These are phyloP conservation scores for Yamadazyma scolyti DNA, from an alignment of 805 yeast species.

Conservation along the genomic window DNA sequence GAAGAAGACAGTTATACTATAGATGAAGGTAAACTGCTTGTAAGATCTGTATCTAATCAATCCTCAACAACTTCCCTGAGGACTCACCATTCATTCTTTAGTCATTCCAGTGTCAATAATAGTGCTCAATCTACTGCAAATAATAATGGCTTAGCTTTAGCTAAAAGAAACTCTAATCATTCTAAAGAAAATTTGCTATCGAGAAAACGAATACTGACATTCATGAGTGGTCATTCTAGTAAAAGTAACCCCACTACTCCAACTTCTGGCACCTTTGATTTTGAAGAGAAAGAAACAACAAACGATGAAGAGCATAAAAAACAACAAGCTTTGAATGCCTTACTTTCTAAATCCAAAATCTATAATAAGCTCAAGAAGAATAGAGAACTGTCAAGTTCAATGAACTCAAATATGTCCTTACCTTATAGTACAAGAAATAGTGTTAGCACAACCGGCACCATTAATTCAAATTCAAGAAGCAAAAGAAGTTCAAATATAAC, in stretches of 20 bases:
- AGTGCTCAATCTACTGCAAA: neutral
- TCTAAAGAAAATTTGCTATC: conserved; percentile 5
- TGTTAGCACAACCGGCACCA: conserved; percentile 14
- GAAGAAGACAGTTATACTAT: conserved; percentile 11
- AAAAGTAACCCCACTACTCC: neutral
- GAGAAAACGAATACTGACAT: conserved; percentile 16
- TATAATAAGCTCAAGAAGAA: conserved; percentile 34
- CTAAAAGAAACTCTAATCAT: conserved; percentile 4
- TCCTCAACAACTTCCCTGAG: conserved; percentile 11
- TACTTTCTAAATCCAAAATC: conserved; percentile 28
- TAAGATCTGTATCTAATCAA: conserved; percentile 11
- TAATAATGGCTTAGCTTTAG: neutral
- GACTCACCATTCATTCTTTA: conserved; percentile 10
- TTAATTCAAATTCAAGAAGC: conserved; percentile 16
- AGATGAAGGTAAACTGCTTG: conserved; percentile 9
- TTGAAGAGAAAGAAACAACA: neutral
- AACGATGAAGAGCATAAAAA: conserved; percentile 7
- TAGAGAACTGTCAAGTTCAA: conserved; percentile 32
- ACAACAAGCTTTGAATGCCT: conserved; percentile 11
- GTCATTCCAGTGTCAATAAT: conserved; percentile 6
- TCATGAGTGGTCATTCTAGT: conserved; percentile 6
- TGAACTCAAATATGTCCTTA: conserved; percentile 17
- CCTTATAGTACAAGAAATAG: conserved; percentile 20
- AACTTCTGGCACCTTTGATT: neutral
- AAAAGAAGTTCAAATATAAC: conserved; percentile 9